Base-by-base conservation (phyloP, 208 protist genomes). In the Borovskyia barvae region DNA sequence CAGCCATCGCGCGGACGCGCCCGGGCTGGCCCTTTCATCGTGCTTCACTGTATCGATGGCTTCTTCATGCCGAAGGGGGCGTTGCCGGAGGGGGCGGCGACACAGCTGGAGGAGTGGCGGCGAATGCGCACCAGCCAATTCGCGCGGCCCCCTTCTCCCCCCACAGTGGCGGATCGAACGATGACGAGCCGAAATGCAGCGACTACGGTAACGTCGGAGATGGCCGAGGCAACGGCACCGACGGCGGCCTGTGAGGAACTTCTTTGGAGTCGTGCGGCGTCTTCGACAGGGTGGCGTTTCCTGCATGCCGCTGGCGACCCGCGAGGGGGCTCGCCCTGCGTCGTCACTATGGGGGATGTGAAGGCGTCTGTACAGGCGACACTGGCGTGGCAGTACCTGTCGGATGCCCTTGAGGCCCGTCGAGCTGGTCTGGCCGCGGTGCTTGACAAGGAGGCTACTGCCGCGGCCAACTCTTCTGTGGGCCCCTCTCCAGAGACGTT, bases 21-120 rank as follows among this genome's bases (percentile, higher is more conserved):
- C 35, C 7, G 1, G 36, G 55, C 32, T 1, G 30, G 17, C 25
- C 64, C 64, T 4, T 26, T 71, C 19, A 29, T 87, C 15, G 49
- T 76, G 22, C 37, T 87, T 7, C 61, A 58, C 20, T 87, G 71
- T 59, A 25, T 7, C 14, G 81, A 84, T 46, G 81, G 81, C 37
- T 33, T 87, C 28, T 87, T 87, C 53, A 63, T 74, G 14, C 81
- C 76, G 2, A 14, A 37, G 1, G 24, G 49, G 45, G 61, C 40
- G 28, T 46, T 63, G 6, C 22, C 46, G 7, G 37, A 48, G 5
- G 30, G 52, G 32, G 43, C 37, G 17, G 41, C 55, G 1, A 32
- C 55, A 11, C 55, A 52, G 11, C 17, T 71, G 14, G 11, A 22
- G 30, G 54, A 71, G 48, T 59, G 52, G 64, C 64, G 40, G 39